Conservation (phyloP, 202 grass and related monocot species). For the Schoenoplectus tabernaemontani region DNA sequence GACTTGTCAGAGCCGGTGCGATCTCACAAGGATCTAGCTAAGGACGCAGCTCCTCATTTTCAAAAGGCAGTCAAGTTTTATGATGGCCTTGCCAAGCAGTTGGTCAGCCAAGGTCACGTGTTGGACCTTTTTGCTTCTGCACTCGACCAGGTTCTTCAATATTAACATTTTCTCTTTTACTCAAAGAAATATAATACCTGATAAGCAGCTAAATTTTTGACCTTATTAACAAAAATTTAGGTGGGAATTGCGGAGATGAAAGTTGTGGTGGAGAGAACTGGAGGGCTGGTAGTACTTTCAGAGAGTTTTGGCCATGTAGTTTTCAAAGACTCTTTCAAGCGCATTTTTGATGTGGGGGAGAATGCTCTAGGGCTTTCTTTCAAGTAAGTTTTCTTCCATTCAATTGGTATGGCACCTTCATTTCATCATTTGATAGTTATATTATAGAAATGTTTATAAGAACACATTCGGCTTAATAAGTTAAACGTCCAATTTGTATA, state of each 20-base stretch:
- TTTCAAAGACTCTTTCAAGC: slow-evolving; percentile 97
- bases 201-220: not conserved
- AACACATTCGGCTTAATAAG: too few relatives aligned
- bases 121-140: slow-evolving; percentile 96
- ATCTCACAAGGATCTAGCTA: slow-evolving; percentile 98
- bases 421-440: not conserved
- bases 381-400: slow-evolving; percentile 57
- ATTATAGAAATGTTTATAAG: too few relatives aligned
- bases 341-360: slow-evolving; percentile 81
- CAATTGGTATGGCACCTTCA: not conserved
- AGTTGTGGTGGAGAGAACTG: slow-evolving; percentile 92
- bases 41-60: slow-evolving; percentile 89
- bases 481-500: too few relatives aligned
- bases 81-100: slow-evolving; percentile 81
- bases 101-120: slow-evolving; percentile 88
- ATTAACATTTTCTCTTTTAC: slow-evolving; percentile 11
- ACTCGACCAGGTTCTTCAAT: slow-evolving; percentile 83
- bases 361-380: slow-evolving; percentile 88
- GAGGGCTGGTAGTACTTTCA: slow-evolving; percentile 92
- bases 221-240: slow-evolving; percentile 26
- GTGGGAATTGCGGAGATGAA: slow-evolving; percentile 98
- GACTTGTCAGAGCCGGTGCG: slow-evolving; percentile 93
- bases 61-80: slow-evolving; percentile 95
- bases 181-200: slow-evolving; percentile 1
- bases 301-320: slow-evolving; percentile 97